Evolutionary conservation across 805 yeast species (phyloP).

Genomic region (Millerozyma miso): DNA sequence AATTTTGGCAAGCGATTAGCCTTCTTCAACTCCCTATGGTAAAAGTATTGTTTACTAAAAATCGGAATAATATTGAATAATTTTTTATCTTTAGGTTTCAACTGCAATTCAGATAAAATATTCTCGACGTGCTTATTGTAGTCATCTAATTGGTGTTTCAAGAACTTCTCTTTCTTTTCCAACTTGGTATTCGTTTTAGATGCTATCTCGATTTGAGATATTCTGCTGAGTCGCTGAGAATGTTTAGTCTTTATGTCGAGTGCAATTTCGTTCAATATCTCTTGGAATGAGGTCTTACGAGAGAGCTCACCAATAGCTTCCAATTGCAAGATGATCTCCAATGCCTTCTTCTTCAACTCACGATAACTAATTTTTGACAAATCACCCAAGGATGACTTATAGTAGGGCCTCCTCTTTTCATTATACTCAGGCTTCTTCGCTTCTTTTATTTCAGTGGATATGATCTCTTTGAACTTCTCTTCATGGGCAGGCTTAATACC

Average conservation of each 20-base stretch:
- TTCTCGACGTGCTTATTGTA: conserved; percentile 45
- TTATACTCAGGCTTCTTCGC: conserved; percentile 29
- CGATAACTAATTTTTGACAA: conserved; percentile 53
- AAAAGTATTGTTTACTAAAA: conserved; percentile 73
- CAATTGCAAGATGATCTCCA: conserved; percentile 71
- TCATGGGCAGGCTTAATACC: conserved; percentile 73
- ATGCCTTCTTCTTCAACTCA: conserved; percentile 69
- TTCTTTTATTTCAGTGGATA: conserved; percentile 40
- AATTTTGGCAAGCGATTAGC: conserved; percentile 65
- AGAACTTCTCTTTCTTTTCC: conserved; percentile 41
- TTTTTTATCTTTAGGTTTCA: conserved; percentile 43
- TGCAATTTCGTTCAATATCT: conserved; percentile 77
- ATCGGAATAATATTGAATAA: conserved; percentile 45
- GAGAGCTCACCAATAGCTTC: conserved; percentile 64
- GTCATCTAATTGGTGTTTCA: conserved; percentile 41
- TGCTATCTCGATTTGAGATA: conserved; percentile 39
- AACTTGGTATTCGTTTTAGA: conserved; percentile 41
- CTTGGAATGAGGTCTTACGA: conserved; percentile 71
- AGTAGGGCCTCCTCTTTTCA: conserved; percentile 41
- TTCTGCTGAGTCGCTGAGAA: conserved; percentile 38
- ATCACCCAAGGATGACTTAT: conserved; percentile 47
- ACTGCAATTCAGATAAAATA: conserved; percentile 40
- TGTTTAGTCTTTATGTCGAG: conserved; percentile 59
- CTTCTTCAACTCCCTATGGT: conserved; percentile 65
- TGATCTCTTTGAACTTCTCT: conserved; percentile 50